Evolutionary conservation across 1,139 yeast species (phyloP).

Genomic region (Magnusiomyces suaveolens): DNA sequence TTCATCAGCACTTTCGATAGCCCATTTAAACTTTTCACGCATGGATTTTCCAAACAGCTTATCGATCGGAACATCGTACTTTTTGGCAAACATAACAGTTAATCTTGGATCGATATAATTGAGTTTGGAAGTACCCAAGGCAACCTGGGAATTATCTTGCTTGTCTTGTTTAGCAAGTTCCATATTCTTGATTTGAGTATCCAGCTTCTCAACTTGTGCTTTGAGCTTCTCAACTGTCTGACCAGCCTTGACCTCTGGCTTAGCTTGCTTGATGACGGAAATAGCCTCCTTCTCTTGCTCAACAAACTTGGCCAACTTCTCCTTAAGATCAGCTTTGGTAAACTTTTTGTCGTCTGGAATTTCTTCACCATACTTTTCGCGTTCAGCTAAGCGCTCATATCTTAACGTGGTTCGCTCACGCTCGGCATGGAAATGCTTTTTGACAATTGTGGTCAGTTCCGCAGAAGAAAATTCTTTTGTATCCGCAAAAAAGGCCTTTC

Average conservation of each 20-base stretch:
- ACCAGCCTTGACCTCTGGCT: slow-evolving; percentile 45
- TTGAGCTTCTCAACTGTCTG: slow-evolving; percentile 62
- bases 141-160: slow-evolving; percentile 89
- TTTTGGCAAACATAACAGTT: slow-evolving; percentile 82
- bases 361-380: slow-evolving; percentile 41
- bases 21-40: slow-evolving; percentile 92
- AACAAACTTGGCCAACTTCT: slow-evolving; percentile 50
- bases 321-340: slow-evolving; percentile 48
- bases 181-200: slow-evolving; percentile 59
- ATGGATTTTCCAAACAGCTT: slow-evolving; percentile 83
- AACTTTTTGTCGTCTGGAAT: slow-evolving; percentile 39
- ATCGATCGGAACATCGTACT: slow-evolving; percentile 81
- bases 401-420: slow-evolving; percentile 54
- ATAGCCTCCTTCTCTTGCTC: slow-evolving; percentile 46
- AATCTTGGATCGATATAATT: slow-evolving; percentile 93
- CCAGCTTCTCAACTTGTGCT: slow-evolving; percentile 62
- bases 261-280: slow-evolving; percentile 52
- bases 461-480: slow-evolving; percentile 60
- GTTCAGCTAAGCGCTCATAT: slow-evolving; percentile 70
- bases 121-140: slow-evolving; percentile 86
- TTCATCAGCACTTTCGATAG: slow-evolving; percentile 81
- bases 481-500: slow-evolving; percentile 52
- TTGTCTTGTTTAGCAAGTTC: slow-evolving; percentile 75
- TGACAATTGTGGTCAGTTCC: slow-evolving; percentile 51
- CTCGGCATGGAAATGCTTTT: slow-evolving; percentile 48